Percentiles rank a stretch among this genome's conserved stretches.
These are phyloP conservation scores for Kandelia obovata DNA, from an alignment of 345 rosid genomes.

Conservation along the genomic window DNA sequence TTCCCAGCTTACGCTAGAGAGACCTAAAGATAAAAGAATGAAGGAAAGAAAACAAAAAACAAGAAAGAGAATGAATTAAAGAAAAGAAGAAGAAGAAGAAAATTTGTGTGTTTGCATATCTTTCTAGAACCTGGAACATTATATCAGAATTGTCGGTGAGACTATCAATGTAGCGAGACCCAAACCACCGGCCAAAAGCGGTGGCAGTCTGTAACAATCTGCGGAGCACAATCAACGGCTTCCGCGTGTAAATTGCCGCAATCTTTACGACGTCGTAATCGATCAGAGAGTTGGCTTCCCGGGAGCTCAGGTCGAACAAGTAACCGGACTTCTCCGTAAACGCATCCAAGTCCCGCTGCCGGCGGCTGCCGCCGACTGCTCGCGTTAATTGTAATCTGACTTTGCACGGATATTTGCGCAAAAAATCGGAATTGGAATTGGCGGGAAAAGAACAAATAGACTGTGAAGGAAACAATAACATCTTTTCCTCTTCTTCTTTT, in stretches of 20 bases:
- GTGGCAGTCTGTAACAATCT: slow-evolving; percentile 65
- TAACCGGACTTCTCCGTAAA: slow-evolving; percentile 88
- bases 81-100: neutral
- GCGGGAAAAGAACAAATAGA: slow-evolving; percentile 42
- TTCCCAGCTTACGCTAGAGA: too few relatives aligned
- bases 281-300: slow-evolving; percentile 56
- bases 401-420: neutral
- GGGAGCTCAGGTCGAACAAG: slow-evolving; percentile 56
- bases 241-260: slow-evolving; percentile 49
- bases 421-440: slow-evolving; percentile 16
- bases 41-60: too few relatives aligned
- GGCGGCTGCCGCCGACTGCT: slow-evolving; percentile 26
- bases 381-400: slow-evolving; percentile 9
- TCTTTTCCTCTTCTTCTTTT: neutral
- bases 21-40: too few relatives aligned
- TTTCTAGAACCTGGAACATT: slow-evolving; percentile 59
- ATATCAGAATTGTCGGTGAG: slow-evolving; percentile 57
- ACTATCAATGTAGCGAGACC: slow-evolving; percentile 55
- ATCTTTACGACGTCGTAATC: slow-evolving; percentile 55
- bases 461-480: slow-evolving; percentile 26
- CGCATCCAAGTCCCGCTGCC: slow-evolving; percentile 40
- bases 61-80: too few relatives aligned
- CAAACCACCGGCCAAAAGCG: slow-evolving; percentile 79
- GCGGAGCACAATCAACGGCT: slow-evolving; percentile 64
- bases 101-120: neutral